Evolutionary conservation across 1,284 basidiomycete species (phyloP).

Genomic region (Naganishia sp.): DNA sequence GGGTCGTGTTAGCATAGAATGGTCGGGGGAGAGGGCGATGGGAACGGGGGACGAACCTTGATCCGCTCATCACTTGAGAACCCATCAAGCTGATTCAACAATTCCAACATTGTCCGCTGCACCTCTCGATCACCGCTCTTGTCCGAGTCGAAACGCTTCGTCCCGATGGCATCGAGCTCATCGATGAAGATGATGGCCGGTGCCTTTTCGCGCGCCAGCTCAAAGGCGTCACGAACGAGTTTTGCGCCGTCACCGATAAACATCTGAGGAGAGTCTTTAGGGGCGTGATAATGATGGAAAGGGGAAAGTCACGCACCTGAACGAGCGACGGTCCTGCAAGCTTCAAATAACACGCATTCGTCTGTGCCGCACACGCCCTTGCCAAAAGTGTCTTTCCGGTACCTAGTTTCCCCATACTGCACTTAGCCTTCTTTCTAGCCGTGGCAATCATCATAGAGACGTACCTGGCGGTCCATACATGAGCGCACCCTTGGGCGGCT

Average conservation of each 20-base stretch:
- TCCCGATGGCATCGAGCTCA: conserved; percentile 97
- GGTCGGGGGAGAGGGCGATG: neutral
- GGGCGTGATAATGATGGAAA: neutral
- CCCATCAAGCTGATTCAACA: conserved; percentile 85
- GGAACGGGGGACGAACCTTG: conserved; percentile 63
- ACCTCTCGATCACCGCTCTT: conserved; percentile 98
- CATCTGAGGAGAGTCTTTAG: conserved; percentile 56
- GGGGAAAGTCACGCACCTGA: conserved; percentile 53
- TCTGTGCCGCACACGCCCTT: conserved; percentile 75
- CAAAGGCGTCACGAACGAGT: conserved; percentile 94
- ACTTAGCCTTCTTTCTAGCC: conserved; percentile 17
- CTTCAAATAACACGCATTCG: conserved; percentile 78
- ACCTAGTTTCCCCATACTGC: conserved; percentile 52
- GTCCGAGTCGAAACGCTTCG: conserved; percentile 97
- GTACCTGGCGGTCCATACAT: conserved; percentile 77
- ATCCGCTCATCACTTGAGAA: conserved; percentile 91
- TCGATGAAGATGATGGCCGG: conserved; percentile 99
- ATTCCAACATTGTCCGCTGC: conserved; percentile 97
- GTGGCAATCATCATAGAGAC: neutral
- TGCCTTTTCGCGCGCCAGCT: conserved; percentile 94
- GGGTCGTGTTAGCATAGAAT: neutral
- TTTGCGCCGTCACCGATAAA: conserved; percentile 94
- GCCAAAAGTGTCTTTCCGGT: conserved; percentile 78
- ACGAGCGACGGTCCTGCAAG: conserved; percentile 75
- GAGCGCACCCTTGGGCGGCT: conserved; percentile 72